These are phyloP conservation scores for Podospora conica DNA, from an alignment of 495 filamentous ascomycete genomes.

Conservation along the genomic window DNA sequence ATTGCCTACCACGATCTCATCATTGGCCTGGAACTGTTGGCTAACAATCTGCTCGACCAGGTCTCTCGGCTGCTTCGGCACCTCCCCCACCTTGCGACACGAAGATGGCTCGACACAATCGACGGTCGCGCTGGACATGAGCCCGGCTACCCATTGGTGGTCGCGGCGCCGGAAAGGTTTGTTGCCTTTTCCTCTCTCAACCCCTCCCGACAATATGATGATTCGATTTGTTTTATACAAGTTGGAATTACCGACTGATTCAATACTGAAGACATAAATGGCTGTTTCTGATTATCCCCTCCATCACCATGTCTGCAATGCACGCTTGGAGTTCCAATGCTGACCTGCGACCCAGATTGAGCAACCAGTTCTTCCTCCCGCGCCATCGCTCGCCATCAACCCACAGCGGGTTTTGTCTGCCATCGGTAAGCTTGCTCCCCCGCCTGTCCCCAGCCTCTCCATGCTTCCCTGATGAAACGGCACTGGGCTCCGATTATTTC, in stretches of 20 bases:
- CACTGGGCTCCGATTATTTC: slow-evolving; percentile 96
- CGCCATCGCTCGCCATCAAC: too few relatives aligned
- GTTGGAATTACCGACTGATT: slow-evolving; percentile 99
- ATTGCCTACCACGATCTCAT: slow-evolving; percentile 4
- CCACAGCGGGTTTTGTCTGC: neutral
- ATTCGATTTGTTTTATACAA: slow-evolving; percentile 73
- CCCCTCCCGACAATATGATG: slow-evolving; percentile 56
- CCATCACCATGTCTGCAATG: slow-evolving; percentile 1
- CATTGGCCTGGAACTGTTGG: neutral
- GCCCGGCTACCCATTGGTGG: neutral
- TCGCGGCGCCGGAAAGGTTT: slow-evolving; percentile 10
- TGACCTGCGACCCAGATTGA: slow-evolving; percentile 1
- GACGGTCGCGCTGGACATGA: neutral
- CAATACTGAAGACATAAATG: slow-evolving; percentile 76
- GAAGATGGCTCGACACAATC: neutral
- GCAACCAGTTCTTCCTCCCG: neutral
- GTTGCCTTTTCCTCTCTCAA: slow-evolving; percentile 3
- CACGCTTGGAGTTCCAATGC: neutral
- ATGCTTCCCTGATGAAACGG: slow-evolving; percentile 80
- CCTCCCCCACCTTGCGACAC: neutral
- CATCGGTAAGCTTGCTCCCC: neutral
- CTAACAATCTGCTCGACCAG: slow-evolving; percentile 5
- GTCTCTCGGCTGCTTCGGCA: slow-evolving; percentile 1
- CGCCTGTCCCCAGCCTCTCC: neutral
- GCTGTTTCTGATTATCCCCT: slow-evolving; percentile 73